Base-by-base conservation (phyloP, 2,329 filamentous ascomycete species). In the Fusarium liriodendri region DNA sequence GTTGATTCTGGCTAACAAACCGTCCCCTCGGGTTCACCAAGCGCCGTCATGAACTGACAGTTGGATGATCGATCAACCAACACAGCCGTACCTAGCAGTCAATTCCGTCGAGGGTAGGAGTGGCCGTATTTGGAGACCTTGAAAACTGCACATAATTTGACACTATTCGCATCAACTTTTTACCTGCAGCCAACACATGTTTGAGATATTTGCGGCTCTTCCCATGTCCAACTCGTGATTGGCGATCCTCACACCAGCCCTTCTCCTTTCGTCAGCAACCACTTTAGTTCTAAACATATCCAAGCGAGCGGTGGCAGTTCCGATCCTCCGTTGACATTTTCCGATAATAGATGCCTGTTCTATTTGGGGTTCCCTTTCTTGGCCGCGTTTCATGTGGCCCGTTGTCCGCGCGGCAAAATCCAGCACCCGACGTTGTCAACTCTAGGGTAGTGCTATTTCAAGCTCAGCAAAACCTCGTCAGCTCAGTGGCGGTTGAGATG, bases 321-420 rank as follows among this genome's bases (percentile, higher is more conserved):
- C 33, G 6, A 27, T 45, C 42, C 42, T 47, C 42, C 42, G 25
- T 58, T 29, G 16, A 20, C 16, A 22, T 27, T 16, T 27, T 20
- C 6, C 11, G 38, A 60, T 32, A 32, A 60, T 42, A 52, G 47
- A 13, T 52, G 16, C 47, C 38, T 25, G 52, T 47, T 47, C 57
- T 33, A 57, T 60, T 60, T 52, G 67, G 29, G 38, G 66, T 29
- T 55, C 58, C n/a, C 20, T n/a, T 38, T 18, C 22, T n/a, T 25
- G 65, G 37, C 58, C 58, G 33, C 47, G 35, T 38, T 32, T 57
- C 57, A 25, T 64, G 52, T 71, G 60, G 66, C 62, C 62, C 37
- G 16, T 62, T 67, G 40, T 55, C 55, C 71, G 63, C 47, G 71
- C 67, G 71, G 54, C 20, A 71, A 61, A 54, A 8, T 9, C 18